These are phyloP conservation scores for Bryum argenteum DNA, from an alignment of 225 moss, liverwort and hornwort genomes.

Conservation along the genomic window DNA sequence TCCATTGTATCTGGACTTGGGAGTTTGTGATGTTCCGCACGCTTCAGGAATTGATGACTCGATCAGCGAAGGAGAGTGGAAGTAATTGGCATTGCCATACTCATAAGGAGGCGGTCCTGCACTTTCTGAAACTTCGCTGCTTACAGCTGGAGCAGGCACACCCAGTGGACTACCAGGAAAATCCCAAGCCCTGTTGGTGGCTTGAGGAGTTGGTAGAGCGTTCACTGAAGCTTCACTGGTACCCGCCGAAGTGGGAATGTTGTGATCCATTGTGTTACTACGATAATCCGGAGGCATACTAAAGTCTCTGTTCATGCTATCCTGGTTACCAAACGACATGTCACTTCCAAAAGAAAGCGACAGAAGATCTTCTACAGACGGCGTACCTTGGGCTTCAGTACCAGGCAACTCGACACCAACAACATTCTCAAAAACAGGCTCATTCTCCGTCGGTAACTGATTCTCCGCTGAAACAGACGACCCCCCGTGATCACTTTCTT, in stretches of 20 bases:
- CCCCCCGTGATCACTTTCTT: slow-evolving; percentile 33
- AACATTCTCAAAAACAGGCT: slow-evolving; percentile 26
- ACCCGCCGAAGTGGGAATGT: slow-evolving; percentile 21
- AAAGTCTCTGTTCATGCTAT: slow-evolving; percentile 38
- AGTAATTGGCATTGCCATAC: slow-evolving; percentile 17
- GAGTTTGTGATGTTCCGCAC: slow-evolving; percentile 35
- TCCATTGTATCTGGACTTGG: slow-evolving; percentile 43
- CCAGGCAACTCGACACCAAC: slow-evolving; percentile 40
- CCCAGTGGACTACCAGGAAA: not conserved
- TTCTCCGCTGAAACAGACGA: slow-evolving; percentile 9
- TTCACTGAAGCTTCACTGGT: slow-evolving; percentile 37
- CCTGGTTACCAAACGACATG: slow-evolving; percentile 39
- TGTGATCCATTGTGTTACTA: slow-evolving; percentile 25
- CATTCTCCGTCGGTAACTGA: slow-evolving; percentile 24
- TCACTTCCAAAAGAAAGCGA: slow-evolving; percentile 52
- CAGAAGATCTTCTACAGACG: slow-evolving; percentile 50
- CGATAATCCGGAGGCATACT: slow-evolving; percentile 31
- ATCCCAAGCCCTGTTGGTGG: slow-evolving; percentile 12
- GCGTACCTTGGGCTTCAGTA: slow-evolving; percentile 24
- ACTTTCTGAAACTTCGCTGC: slow-evolving; percentile 44
- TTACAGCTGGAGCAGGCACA: slow-evolving; percentile 27
- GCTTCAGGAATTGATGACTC: slow-evolving; percentile 36
- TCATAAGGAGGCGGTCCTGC: slow-evolving; percentile 24
- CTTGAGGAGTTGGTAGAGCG: slow-evolving; percentile 19
- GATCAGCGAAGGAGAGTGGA: slow-evolving; percentile 10